Evolutionary conservation across 805 yeast genomes (phyloP), one percentile per base, ranked within the genome.

Genomic region (Ogataea polymorpha): DNA sequence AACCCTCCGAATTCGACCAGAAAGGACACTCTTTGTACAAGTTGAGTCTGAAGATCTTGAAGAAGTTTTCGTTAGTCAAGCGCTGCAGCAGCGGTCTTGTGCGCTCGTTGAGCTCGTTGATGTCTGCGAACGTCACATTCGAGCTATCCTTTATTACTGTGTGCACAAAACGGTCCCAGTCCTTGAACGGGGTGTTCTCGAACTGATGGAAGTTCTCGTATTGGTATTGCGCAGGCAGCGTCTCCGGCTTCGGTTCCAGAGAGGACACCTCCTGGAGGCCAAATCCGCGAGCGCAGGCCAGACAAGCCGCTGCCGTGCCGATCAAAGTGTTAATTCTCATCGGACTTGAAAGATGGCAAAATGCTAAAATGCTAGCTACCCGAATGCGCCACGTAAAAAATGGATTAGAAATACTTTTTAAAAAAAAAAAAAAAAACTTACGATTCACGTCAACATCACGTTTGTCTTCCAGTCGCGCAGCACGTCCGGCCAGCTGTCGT

Each of bases 381-480:
- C 28, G 25, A 23, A 39, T 32, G 29, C 27, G 40, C 39, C 44
- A 37, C 39, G 44, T 35, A 31, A 41, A 15, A 30, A 40, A 29
- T 14, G 20, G 32, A 32, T 16, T 16, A 20, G 20, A 37, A 32
- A 28, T 12, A 32, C 12, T n/a, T 32, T 9, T 18, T 15, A 3
- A 3, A 15, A 15, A 15, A 21, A 14, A 16, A 16, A 33, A 31
- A 31, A 20, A 12, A 31, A 11, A 18, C 6, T 31, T 2, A 29
- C 16, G 16, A 16, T 17, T 50, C 53, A 79, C 38, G 75, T 70
- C 44, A 87, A 64, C 90, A 86, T 84, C 38, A 87, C 72, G 51
- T 86, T 85, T 75, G 86, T 82, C 54, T 83, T 87, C 95, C 95
- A 85, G 45, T 87, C 95, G 33, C 74, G 73, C 34, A 85, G 75